These are phyloP conservation scores for Kitagawia praeruptora DNA, from an alignment of 129 eudicot genomes.

Conservation along the genomic window DNA sequence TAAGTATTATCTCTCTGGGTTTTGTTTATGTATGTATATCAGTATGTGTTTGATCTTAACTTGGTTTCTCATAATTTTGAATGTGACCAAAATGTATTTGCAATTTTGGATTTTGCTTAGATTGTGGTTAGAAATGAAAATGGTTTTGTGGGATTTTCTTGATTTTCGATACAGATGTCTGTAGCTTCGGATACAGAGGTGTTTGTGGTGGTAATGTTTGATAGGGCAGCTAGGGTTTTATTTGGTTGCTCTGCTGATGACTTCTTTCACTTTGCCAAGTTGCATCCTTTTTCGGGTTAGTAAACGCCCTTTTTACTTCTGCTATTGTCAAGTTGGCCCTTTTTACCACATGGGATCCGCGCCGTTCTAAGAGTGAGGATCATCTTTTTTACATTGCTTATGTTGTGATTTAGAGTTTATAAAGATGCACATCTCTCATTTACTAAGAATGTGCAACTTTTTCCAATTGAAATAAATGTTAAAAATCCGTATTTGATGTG, in stretches of 20 bases:
- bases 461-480: no score
- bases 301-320: not conserved
- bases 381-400: no score
- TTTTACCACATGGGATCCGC: no score
- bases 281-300: slow-evolving; percentile 68
- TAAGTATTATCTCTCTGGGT: slow-evolving; percentile 14
- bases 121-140: not conserved
- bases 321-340: not conserved
- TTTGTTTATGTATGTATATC: no score
- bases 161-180: slow-evolving; percentile 45
- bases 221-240: slow-evolving; percentile 76
- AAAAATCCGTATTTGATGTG: not conserved
- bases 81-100: no score
- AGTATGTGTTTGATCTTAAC: not conserved
- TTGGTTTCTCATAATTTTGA: no score
- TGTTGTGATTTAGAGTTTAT: no score
- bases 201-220: slow-evolving; percentile 77
- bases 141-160: slow-evolving; percentile 7
- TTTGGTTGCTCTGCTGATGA: slow-evolving; percentile 95
- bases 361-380: no score
- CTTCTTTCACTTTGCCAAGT: slow-evolving; percentile 59
- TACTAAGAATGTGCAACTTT: not conserved
- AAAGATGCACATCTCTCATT: no score
- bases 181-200: slow-evolving; percentile 68
- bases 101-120: not conserved